phyloP scores from a whole-genome alignment of 176 grass and related monocot genomes.

The Neostapfia colusana region DNA sequence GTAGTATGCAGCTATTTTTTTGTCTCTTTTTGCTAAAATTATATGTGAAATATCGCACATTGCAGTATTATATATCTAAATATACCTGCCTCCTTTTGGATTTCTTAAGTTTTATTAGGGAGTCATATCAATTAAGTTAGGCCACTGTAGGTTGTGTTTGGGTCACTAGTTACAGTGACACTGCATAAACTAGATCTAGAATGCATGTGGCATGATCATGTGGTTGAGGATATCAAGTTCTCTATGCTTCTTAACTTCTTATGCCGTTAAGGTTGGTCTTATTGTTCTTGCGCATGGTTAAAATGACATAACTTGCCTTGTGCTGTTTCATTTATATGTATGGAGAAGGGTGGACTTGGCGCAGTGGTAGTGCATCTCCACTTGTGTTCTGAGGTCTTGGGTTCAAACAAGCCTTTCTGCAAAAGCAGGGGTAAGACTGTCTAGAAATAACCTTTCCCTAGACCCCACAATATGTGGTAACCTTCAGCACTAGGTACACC shows the following conservation, averaged over 20 bases:
- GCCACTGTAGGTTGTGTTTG: neutral
- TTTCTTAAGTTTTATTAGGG: slow-evolving; percentile 20
- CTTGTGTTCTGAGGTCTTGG: too few species aligned
- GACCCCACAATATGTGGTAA: too few species aligned
- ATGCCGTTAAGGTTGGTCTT: slow-evolving; percentile 14
- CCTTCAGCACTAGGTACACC: too few species aligned
- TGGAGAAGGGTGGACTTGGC: too few species aligned
- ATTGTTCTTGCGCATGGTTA: neutral
- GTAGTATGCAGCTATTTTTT: slow-evolving; percentile 8
- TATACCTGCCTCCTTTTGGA: neutral
- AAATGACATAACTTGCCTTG: neutral
- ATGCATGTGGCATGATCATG: too few species aligned
- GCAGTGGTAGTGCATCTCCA: too few species aligned
- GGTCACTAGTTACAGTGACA: slow-evolving; percentile 22
- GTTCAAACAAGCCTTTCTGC: too few species aligned
- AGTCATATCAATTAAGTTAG: slow-evolving; percentile 25
- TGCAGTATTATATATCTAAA: neutral
- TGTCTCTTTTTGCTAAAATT: slow-evolving; percentile 31
- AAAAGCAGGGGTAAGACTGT: too few species aligned
- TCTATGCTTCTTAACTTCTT: slow-evolving; percentile 15
- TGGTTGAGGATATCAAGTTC: slow-evolving; percentile 15
- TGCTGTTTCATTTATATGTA: slow-evolving; percentile 10
- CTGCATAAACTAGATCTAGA: neutral
- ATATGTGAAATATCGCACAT: neutral
- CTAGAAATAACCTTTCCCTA: too few species aligned